These are phyloP conservation scores for Microdochium paspali DNA, from an alignment of 2,329 filamentous ascomycete genomes.

Conservation along the genomic window DNA sequence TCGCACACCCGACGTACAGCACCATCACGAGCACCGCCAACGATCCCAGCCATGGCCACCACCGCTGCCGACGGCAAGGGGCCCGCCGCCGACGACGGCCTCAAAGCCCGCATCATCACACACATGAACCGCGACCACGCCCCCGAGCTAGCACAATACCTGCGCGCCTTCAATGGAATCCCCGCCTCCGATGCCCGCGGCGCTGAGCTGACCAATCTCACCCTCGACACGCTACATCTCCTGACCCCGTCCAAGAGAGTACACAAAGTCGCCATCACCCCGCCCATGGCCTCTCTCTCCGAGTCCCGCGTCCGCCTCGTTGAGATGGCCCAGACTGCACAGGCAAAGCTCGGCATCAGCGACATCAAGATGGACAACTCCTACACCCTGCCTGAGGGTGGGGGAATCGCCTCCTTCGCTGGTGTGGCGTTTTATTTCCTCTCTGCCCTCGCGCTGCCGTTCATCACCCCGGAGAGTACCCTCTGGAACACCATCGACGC, in stretches of 20 bases:
- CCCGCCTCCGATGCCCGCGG: conserved; percentile 43
- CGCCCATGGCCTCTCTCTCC: conserved; percentile 57
- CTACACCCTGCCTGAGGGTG: conserved; percentile 29
- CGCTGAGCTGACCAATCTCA: conserved; percentile 57
- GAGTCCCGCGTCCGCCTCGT: conserved; percentile 65
- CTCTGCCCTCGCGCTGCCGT: conserved; percentile 35
- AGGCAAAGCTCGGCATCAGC: conserved; percentile 50
- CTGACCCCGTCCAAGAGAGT: conserved; percentile 31
- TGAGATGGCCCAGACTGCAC: conserved; percentile 53
- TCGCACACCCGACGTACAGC: neutral
- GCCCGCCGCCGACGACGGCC: conserved; percentile 25
- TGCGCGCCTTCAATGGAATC: conserved; percentile 60
- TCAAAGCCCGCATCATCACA: conserved; percentile 55
- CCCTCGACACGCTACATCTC: conserved; percentile 53
- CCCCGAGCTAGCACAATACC: conserved; percentile 64
- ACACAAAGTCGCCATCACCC: conserved; percentile 53
- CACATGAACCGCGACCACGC: conserved; percentile 87
- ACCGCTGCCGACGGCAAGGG: neutral
- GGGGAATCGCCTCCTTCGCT: conserved; percentile 43
- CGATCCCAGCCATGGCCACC: conserved; percentile 7
- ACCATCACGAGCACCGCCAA: neutral
- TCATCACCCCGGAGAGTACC: conserved; percentile 41
- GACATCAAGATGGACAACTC: conserved; percentile 25
- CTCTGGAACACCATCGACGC: conserved; percentile 39
- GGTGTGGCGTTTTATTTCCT: conserved; percentile 45